Base-by-base conservation (phyloP, 257 asterid species). In the Phtheirospermum japonicum region DNA sequence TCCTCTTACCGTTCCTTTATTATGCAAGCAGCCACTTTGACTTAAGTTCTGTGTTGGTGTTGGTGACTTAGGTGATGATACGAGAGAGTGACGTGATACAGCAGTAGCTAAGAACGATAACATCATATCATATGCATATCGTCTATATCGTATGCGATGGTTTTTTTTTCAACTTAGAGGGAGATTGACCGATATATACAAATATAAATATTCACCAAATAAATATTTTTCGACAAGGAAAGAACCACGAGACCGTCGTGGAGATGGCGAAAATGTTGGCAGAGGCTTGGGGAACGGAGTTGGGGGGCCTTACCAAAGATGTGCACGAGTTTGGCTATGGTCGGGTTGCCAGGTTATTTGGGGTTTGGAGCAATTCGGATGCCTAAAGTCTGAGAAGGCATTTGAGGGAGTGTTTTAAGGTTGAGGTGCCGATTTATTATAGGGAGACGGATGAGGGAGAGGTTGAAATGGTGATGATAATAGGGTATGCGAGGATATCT, bases 261-360 rank as follows among this genome's bases (percentile, higher is more conserved):
- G 77, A 77, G 67, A 82, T 78, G 87, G 87, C 80, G 4, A 32
- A 73, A 17, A 73, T 78, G 84, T 53, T 81, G 82, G 78, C 61
- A 9, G 70, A 63, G 36, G 83, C 78, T 4, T 90, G 97, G 97
- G 90, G 86, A 49, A 83, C 96, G 5, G 71, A 70, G 55, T 52
- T 90, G n/a, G 56, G 97, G 97, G 64, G 73, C 84, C 0, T 88
- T 95, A 0, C 83, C 75, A 0, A 88, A 82, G 71, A 80, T 90
- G 95, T 87, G 90, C 71, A 60, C 93, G 13, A 87, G 97, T 65
- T 72, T 90, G 89, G 96, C 82, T 9, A 90, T 90, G 97, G 97
- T 90, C 46, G 96, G 91, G 30, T 28, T 90, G 83, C 97, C 97
- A 0, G 61, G 65, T 20, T 71, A 84, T 73, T 77, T 90, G 80